Conservation (phyloP, 352 stramenopile species). For the Phytophthora pinifolia region DNA sequence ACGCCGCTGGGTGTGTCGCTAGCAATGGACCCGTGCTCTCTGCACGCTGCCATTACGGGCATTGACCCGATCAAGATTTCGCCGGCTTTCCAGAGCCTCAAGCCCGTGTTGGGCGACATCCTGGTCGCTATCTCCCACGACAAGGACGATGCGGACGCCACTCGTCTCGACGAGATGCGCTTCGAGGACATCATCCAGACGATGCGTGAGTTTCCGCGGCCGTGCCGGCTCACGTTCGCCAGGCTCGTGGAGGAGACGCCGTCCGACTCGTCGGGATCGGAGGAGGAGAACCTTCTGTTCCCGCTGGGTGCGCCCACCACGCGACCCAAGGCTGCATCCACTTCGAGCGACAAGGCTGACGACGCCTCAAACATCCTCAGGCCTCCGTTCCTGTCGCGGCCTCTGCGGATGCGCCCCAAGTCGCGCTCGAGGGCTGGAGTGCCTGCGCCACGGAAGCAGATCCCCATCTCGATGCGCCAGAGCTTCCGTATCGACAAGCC, state of each 20-base stretch:
- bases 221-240: slow-evolving; percentile 63
- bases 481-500: slow-evolving; percentile 60
- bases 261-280: slow-evolving; percentile 23
- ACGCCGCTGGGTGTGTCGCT: slow-evolving; percentile 67
- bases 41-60: slow-evolving; percentile 68
- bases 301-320: slow-evolving; percentile 10
- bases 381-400: slow-evolving; percentile 22
- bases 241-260: slow-evolving; percentile 40
- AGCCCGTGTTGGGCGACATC: slow-evolving; percentile 64
- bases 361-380: slow-evolving; percentile 15
- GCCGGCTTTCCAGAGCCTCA: slow-evolving; percentile 46
- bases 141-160: slow-evolving; percentile 21
- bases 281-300: slow-evolving; percentile 26
- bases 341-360: slow-evolving; percentile 15
- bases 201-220: slow-evolving; percentile 50
- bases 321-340: slow-evolving; percentile 15
- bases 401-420: slow-evolving; percentile 18
- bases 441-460: slow-evolving; percentile 18
- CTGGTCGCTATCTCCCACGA: slow-evolving; percentile 51
- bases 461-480: slow-evolving; percentile 52
- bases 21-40: slow-evolving; percentile 73
- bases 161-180: slow-evolving; percentile 53
- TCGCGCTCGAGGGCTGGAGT: slow-evolving; percentile 23
- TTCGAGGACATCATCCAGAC: slow-evolving; percentile 69
- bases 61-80: slow-evolving; percentile 67